phyloP scores from a whole-genome alignment of 805 yeast species.

The Yarrowia bubula region DNA sequence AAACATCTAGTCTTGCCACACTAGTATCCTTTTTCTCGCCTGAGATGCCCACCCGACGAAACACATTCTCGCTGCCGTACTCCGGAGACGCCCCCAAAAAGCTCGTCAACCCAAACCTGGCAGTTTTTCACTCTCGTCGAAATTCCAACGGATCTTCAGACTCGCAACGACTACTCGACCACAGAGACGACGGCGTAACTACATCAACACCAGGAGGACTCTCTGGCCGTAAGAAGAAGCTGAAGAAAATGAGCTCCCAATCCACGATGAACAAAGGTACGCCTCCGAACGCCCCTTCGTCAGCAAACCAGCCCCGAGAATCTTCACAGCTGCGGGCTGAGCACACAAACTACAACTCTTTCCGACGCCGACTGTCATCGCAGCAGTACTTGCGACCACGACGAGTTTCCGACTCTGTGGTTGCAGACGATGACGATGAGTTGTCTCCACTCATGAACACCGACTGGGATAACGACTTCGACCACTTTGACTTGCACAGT shows the following conservation, averaged over 20 bases:
- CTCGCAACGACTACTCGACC: slow-evolving; percentile 22
- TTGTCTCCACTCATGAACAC: slow-evolving; percentile 13
- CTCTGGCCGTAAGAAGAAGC: slow-evolving; percentile 7
- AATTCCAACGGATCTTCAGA: slow-evolving; percentile 23
- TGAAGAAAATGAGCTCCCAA: slow-evolving; percentile 2
- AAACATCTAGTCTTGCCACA: neutral
- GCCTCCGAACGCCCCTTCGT: neutral
- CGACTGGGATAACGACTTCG: slow-evolving; percentile 20
- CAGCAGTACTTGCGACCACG: slow-evolving; percentile 11
- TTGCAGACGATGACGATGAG: slow-evolving; percentile 11
- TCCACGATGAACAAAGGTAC: neutral
- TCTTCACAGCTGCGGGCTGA: slow-evolving; percentile 8
- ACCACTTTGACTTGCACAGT: neutral
- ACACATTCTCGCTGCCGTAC: slow-evolving; percentile 22
- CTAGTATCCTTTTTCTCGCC: neutral
- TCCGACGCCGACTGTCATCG: slow-evolving; percentile 9
- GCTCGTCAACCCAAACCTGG: slow-evolving; percentile 20
- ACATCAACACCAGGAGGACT: neutral
- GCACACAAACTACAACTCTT: slow-evolving; percentile 22
- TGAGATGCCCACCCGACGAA: slow-evolving; percentile 17
- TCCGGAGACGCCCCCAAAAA: slow-evolving; percentile 17
- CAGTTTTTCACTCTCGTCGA: slow-evolving; percentile 5
- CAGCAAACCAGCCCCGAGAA: slow-evolving; percentile 1
- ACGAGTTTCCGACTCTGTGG: neutral
- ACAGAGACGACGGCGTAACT: neutral